Conservation (phyloP, 441 rosid species). For the Jatropha multifida region DNA sequence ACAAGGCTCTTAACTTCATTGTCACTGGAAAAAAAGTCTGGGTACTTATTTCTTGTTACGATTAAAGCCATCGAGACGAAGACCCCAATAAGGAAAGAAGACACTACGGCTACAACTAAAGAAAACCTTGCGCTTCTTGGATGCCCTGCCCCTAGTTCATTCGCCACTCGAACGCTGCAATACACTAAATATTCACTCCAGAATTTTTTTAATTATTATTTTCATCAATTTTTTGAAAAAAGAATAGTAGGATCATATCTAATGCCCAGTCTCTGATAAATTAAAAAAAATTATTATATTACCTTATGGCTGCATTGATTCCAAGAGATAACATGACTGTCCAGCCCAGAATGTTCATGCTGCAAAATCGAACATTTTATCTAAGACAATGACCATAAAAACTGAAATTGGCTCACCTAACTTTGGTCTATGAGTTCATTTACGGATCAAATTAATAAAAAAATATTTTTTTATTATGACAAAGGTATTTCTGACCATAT, state of each 20-base stretch:
- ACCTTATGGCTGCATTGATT: constrained; percentile 81
- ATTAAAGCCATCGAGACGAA: constrained; percentile 38
- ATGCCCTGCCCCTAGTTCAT: constrained; percentile 74
- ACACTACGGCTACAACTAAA: constrained; percentile 54
- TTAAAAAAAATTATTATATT: too few species aligned
- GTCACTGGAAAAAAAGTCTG: constrained; percentile 47
- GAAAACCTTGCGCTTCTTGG: constrained; percentile 69
- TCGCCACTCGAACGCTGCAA: constrained; percentile 74
- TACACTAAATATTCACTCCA: too few species aligned
- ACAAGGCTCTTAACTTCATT: constrained; percentile 43
- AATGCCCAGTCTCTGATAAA: too few species aligned
- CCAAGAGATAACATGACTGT: constrained; percentile 59
- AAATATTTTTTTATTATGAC: too few species aligned
- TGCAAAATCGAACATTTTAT: constrained; percentile 25
- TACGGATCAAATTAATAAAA: too few species aligned
- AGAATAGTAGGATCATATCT: too few species aligned
- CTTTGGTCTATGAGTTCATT: too few species aligned
- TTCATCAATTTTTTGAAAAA: too few species aligned
- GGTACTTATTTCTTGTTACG: constrained; percentile 40
- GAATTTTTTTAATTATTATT: too few species aligned
- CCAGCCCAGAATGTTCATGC: constrained; percentile 83
- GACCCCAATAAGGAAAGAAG: constrained; percentile 49
- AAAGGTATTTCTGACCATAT: too few species aligned
- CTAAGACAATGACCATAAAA: too few species aligned
- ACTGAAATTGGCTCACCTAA: too few species aligned